Base-by-base conservation (phyloP, 2,329 filamentous ascomycete species). In the Metarhizium humberi region DNA sequence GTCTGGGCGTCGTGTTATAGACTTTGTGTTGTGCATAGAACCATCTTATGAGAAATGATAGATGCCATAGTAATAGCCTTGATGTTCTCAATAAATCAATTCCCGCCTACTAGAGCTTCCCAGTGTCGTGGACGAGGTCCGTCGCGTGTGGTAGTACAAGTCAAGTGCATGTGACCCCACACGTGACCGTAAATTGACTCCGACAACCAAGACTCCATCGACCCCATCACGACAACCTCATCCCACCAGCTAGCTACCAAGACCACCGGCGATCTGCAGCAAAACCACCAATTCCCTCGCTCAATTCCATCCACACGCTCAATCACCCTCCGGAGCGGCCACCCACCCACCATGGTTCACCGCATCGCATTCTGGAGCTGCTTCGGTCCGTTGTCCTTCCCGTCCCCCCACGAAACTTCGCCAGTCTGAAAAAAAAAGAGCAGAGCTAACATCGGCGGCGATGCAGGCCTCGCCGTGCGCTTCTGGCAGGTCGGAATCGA, bases 401-500 rank as follows among this genome's bases (percentile, higher is more conserved):
- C 13, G 1, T 4, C 6, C 14, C 52, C 6, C n/a, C 4, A 36
- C 32, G 20, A 7, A 25, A 4, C 32, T 25, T 3, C 18, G 40
- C 25, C 43, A 25, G 8, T 5, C n/a, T 18, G 4, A 3, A 20
- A 16, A 46, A n/a, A 13, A 18, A 16, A 16, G 1, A 14, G n/a
- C 11, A 16, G 18, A 6, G 50, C 43, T 51, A 14, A 40, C 18
- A 16, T 36, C 10, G 6, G 16, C 1, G 14, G 5, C 7, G 5
- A 32, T 51, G 57, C 65, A 99, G 94, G 94, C 79, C 76, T 96
- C 66, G 91, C 88, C 69, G 87, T 92, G 69, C 89, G 92, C 66
- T 82, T 94, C 74, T 96, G 92, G 90, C 94, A 97, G 75, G 86
- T 99, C 71, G 94, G 92, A 68, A 94, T 99, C 71, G 91, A 99